Base-by-base conservation (phyloP, 495 filamentous ascomycete species). In the Cenococcum geophilum region DNA sequence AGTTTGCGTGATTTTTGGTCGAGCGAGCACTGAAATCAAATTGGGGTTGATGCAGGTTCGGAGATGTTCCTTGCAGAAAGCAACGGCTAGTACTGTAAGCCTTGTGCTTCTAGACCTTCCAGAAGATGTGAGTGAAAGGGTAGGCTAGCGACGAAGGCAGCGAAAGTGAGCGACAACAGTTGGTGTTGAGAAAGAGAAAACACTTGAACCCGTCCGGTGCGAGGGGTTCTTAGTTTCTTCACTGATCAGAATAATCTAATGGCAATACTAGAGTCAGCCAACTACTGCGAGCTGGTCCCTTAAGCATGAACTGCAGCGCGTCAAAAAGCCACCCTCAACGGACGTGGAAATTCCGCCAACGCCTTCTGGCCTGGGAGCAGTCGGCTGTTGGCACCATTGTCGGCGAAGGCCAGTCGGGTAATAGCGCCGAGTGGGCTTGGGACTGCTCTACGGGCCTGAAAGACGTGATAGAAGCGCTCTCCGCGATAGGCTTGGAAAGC, bases 311-410 rank as follows among this genome's bases (percentile, higher is more conserved):
- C 20, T 32, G 49, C 49, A 52, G 63, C 59, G 35, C 52, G 37
- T 23, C 59, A n/a, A 35, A 45, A 55, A 67, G 56, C 49, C 60
- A 55, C 52, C 16, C 25, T 22, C 25, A 48, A 32, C 22, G 21
- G 48, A 62, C 59, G 61, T 55, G 62, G 62, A 32, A 59, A 60
- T 64, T 59, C 59, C 22, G 62, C 57, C 62, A 51, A 35, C 48
- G 49, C 21, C 40, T 42, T 59, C 25, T 12, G 18, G 47, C 57
- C 12, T 27, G 55, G 55, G 23, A 10, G 48, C 55, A 37, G 11
- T 42, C 51, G 50, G 59, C 48, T 11, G 18, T 35, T 49, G 43
- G 45, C 22, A 32, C 51, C 49, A 50, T 55, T 51, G 51, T 20
- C 40, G 37, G 20, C 20, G 20, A 51, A 27, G 36, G 52, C 62